Evolutionary conservation across 805 yeast genomes (phyloP), one percentile per base, ranked within the genome.

Genomic region (Barnettozyma vustinii): DNA sequence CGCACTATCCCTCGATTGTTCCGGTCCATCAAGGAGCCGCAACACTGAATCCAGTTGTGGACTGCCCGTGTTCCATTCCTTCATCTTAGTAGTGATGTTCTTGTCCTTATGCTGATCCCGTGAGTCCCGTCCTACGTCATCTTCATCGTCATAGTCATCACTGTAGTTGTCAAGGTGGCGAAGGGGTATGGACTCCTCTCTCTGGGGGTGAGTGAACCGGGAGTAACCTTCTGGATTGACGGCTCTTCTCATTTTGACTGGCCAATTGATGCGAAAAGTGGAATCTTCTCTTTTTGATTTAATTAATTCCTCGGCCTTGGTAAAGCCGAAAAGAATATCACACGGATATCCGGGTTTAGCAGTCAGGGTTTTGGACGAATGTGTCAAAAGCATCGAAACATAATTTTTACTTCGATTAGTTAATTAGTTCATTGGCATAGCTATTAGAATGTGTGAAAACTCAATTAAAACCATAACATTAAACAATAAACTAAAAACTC

Each of bases 1-100:
- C 4, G 48, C 42, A 6, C 40, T 37, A 32, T 50, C 52, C 2
- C 20, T 33, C 1, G 44, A 44, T 3, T 18, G 12, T 3, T 40
- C 36, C 2, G 50, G 50, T 2, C 50, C 50, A 13, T 43, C 35
- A 9, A 47, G 27, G 9, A 39, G 32, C n/a, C 12, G 37, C 21
- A 36, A 25, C 9, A 37, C 19, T 9, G 26, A n/a, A 4, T 37
- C 42, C n/a, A 39, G 30, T 23, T 15, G 18, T 5, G 42, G 13
- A n/a, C 3, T 39, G 2, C 42, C 42, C 3, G 42, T 39, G 30
- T 20, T 15, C 30, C 42, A 23, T 23, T 21, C 27, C 27, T 15
- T 23, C 25, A 19, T 39, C 18, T 4, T 39, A 13, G 18, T 21
- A 2, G 42, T 9, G 41, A 10, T 37, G 9, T 39, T 15, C 18